Base-by-base conservation (phyloP, 768 basidiomycete genomes). In the Pleurotus djamor region DNA sequence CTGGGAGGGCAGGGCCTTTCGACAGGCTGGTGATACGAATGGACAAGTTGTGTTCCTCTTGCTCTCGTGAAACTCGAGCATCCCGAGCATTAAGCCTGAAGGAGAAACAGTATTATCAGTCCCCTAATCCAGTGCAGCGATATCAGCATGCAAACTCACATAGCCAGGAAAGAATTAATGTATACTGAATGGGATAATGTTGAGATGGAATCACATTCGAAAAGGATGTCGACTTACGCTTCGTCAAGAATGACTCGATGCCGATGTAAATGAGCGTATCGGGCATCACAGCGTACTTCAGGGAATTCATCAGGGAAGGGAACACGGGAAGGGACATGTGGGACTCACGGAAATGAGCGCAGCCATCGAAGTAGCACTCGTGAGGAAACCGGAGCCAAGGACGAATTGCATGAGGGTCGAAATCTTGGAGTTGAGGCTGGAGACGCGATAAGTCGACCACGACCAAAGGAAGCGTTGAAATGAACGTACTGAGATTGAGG, bases 291-390 rank as follows among this genome's bases (percentile, higher is more conserved):
- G 79, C 74, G 60, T 77, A 81, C 78, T 80, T 57, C 12, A 28
- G 47, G n/a, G 52, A 17, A 9, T 32, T 9, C 32, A 5, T 48
- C 49, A 36, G 43, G 41, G 47, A 38, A 38, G 14, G n/a, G n/a
- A n/a, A n/a, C n/a, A n/a, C n/a, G n/a, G n/a, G n/a, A n/a, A n/a
- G n/a, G n/a, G n/a, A n/a, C n/a, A n/a, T n/a, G n/a, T n/a, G n/a
- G n/a, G n/a, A n/a, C 76, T 1, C 55, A 79, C 79, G 0, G 72
- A 70, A 61, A 80, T 76, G 66, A 82, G 69, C 0, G 75, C 72
- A 3, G 77, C 69, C 13, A 81, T 63, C 0, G 81, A 82, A 54
- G 75, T 79, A 7, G 80, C 78, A 58, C 79, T 81, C 1, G 70
- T 71, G 16, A 71, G 64, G 7, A 69, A 57, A 8, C 70, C 70